A percentile compares a stretch with the other conserved stretches of the same genome.
phyloP scores from a whole-genome alignment of 2,329 filamentous ascomycete genomes.

The Diaporthe helianthi region DNA sequence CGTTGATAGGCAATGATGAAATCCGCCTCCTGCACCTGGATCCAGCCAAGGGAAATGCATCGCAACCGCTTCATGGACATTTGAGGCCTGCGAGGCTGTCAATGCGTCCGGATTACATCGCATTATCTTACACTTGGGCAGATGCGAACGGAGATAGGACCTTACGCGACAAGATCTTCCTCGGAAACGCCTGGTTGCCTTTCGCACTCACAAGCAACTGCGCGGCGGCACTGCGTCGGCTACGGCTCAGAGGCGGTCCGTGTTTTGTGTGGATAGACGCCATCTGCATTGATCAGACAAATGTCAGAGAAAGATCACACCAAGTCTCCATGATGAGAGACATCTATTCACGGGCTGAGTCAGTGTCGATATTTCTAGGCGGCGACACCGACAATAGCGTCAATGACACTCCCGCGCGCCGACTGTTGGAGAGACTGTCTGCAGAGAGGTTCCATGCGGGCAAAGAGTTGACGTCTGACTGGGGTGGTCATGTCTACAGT shows the following conservation, averaged over 20 bases:
- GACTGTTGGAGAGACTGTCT: background rate
- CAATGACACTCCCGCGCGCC: background rate
- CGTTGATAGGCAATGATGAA: background rate
- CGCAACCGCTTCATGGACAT: background rate
- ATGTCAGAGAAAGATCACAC: background rate
- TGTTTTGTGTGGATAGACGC: background rate
- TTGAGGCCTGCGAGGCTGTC: background rate
- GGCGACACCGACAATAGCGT: background rate
- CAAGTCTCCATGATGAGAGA: constrained; percentile 12
- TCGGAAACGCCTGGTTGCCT: background rate
- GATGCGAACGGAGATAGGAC: background rate
- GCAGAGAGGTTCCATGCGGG: background rate
- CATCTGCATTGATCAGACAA: constrained; percentile 1
- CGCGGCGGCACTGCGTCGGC: background rate
- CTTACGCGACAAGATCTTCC: background rate
- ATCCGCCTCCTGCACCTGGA: constrained; percentile 1
- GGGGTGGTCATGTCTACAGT: background rate
- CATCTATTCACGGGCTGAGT: background rate
- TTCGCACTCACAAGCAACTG: background rate
- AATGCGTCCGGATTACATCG: background rate
- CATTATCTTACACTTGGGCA: constrained; percentile 6
- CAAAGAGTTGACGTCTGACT: background rate
- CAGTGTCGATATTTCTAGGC: background rate
- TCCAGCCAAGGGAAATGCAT: background rate
- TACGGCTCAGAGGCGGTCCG: background rate